Base-by-base conservation (phyloP, 331 rosid genomes). In the Quercus lobata region DNA sequence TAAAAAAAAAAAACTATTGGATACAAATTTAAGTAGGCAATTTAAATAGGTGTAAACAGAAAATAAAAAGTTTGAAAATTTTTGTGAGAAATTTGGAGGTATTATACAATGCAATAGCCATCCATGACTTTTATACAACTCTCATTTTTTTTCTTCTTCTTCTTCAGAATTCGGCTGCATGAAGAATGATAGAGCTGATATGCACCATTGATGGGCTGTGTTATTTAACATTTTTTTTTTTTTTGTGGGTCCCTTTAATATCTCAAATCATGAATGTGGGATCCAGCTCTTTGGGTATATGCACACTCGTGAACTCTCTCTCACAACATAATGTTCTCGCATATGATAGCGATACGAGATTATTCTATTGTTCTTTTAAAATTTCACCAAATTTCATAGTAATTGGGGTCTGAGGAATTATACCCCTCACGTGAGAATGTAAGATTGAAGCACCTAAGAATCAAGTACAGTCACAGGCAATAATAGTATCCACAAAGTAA, bases 241-340 rank as follows among this genome's bases (percentile, higher is more conserved):
- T 53, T 11, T 24, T 10, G 78, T 72, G 85, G 62, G 66, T 19
- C 76, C 84, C 37, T 22, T 49, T 49, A 4, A 14, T 15, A 30
- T 56, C 30, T 46, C 37, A 37, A 17, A 61, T 56, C 55, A 61
- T 76, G 11, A 27, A 0, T 3, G 46, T 29, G 49, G 76, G 76
- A 8, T 5, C 63, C 76, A 16, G 10, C 19, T 3, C n/a, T 76
- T 63, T 76, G 41, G 15, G 15, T 16, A 69, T 54, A 76, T 60
- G 78, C 78, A 71, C 12, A 54, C 81, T 60, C 82, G 86, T 83
- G 86, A 83, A 72, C 83, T 69, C 77, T 49, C 62, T 10, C 65
- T 58, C 30, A 7, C 32, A 41, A 9, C 12, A 41, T 41, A 41
- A 41, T 41, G 46, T 41, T 58, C 27, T 16, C 72, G 2, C 53